Evolutionary conservation across 1,284 basidiomycete genomes (phyloP), one percentile per base, ranked within the genome.

Genomic region (Naganishia sp.): DNA sequence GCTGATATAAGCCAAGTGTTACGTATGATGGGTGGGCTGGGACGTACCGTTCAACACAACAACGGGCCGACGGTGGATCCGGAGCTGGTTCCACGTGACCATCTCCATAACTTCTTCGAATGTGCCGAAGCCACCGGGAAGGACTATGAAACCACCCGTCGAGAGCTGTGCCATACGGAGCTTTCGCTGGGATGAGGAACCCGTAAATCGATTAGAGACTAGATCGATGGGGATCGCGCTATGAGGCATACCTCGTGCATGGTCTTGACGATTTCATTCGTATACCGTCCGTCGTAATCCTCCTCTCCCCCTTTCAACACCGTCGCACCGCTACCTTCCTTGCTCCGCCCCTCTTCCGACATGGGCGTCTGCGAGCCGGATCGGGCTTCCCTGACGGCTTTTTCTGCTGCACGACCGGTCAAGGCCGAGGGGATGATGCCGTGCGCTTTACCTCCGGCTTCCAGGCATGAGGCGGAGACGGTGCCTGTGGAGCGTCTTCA

Each of bases 51-150:
- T 94, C 53, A 94, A 73, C 52, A 95, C 80, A 39, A 95, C 80
- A 64, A 94, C 87, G 16, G 93, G 90, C 86, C 73, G 55, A 10
- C 84, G 82, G 76, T 95, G 93, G 67, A 96, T 92, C 23, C 90
- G 90, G 18, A 96, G 80, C 76, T 80, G 79, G 69, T 79, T 79
- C 94, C 94, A 97, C 2, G 93, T 94, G 46, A 88, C 85, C 70
- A 91, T 93, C 79, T 96, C 94, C 56, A 96, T 79, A 59, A 89
- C 89, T 83, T 96, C 94, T 77, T 96, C 94, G 71, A 91, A 92
- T 0, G 92, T 95, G 18, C 93, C 93, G 74, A 86, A 94, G 0
- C 94, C 94, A 43, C 94, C 94, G 6, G 94, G 93, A 13, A 96
- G 82, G 18, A 87, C 90, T 56, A 96, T 82, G 73, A 97, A 97